Conservation (phyloP, 2,329 filamentous ascomycete genomes). For the Raffaelea ambrosiae region DNA sequence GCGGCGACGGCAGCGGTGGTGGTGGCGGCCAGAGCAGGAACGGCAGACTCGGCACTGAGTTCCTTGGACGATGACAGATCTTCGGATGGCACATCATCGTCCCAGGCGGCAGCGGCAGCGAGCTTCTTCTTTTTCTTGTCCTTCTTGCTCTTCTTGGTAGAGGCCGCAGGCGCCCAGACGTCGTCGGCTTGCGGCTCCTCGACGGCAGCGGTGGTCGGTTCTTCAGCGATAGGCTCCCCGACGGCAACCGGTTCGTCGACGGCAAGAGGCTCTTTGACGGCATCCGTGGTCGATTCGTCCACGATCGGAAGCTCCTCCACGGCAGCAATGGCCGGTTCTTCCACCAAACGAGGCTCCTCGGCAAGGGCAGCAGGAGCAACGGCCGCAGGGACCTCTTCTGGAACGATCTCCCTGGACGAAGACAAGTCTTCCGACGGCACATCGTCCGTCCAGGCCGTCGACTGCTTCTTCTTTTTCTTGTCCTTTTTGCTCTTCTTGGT, state of each 20-base stretch:
- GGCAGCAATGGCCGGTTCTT: background rate
- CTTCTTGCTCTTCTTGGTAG: background rate
- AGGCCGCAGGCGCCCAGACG: background rate
- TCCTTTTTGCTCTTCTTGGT: constrained; percentile 2
- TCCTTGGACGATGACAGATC: background rate
- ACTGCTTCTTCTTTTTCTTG: constrained; percentile 1
- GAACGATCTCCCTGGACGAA: no score
- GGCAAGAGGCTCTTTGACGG: no score
- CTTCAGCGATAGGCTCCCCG: background rate
- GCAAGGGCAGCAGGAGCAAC: background rate
- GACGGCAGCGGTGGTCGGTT: background rate
- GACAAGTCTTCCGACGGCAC: no score
- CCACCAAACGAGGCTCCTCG: background rate
- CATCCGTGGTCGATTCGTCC: no score
- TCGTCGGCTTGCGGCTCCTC: background rate
- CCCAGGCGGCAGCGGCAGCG: constrained; percentile 2
- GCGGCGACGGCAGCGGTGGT: no score
- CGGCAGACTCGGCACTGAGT: background rate
- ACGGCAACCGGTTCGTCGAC: background rate
- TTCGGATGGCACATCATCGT: background rate
- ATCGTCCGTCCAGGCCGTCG: background rate
- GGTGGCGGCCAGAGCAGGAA: background rate
- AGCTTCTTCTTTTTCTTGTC: background rate
- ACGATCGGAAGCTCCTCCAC: background rate
- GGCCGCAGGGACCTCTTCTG: background rate